phyloP scores from a whole-genome alignment of 495 filamentous ascomycete genomes.

The Xylaria longipes region DNA sequence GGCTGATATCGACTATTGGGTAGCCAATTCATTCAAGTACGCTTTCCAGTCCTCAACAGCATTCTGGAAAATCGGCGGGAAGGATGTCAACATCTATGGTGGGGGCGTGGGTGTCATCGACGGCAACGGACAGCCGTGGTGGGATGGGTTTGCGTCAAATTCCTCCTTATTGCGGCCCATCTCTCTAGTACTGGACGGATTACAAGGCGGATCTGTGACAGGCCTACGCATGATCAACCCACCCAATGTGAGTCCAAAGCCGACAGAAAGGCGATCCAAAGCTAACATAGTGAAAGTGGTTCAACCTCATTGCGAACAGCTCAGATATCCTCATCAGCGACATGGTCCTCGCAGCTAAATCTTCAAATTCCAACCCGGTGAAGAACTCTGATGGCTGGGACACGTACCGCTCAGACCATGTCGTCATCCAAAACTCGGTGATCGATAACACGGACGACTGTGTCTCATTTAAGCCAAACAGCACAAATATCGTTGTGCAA shows the following conservation, averaged over 20 bases:
- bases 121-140: constrained; percentile 67
- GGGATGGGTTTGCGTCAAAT: constrained; percentile 64
- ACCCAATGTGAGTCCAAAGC: constrained; percentile 52
- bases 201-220: constrained; percentile 66
- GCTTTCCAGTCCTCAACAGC: constrained; percentile 37
- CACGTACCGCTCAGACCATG: constrained; percentile 65
- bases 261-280: neutral
- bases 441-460: constrained; percentile 77
- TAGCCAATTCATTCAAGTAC: constrained; percentile 39
- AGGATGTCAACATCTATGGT: constrained; percentile 41
- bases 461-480: constrained; percentile 81
- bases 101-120: constrained; percentile 38
- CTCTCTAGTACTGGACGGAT: constrained; percentile 66
- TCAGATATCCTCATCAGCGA: constrained; percentile 70
- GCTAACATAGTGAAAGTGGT: constrained; percentile 50
- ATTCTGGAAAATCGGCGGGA: constrained; percentile 45
- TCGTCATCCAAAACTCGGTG: constrained; percentile 71
- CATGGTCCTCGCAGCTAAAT: constrained; percentile 59
- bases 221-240: constrained; percentile 67
- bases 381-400: constrained; percentile 79
- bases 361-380: constrained; percentile 48
- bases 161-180: constrained; percentile 44
- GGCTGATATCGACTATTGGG: constrained; percentile 40
- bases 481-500: constrained; percentile 74
- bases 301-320: constrained; percentile 71